Base-by-base conservation (phyloP, 2,329 filamentous ascomycete species). In the Calonectria hongkongensis region DNA sequence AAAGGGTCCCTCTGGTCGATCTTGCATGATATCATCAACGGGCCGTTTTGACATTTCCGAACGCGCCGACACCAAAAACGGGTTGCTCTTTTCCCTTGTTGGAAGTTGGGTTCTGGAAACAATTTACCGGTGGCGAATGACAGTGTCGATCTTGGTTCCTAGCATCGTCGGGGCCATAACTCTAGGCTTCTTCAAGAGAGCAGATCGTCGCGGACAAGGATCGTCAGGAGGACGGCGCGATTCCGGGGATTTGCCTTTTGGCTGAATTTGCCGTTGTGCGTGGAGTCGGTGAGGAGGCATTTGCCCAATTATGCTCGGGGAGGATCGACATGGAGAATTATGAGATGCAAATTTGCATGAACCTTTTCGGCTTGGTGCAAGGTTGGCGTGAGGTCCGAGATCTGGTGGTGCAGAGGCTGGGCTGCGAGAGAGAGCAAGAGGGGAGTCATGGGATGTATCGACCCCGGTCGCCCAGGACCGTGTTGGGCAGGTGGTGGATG, bases 141-240 rank as follows among this genome's bases (percentile, higher is more conserved):
- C 69, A 43, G 21, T 60, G 77, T 70, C 73, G 77, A 79, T 79
- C 77, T 62, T 12, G 47, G 71, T 63, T 56, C 41, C 69, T 72
- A 62, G 58, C 16, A 62, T 63, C 54, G 39, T 41, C 51, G 56
- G 60, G 47, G 69, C 47, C 66, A 71, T 50, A 33, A 48, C 54
- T 51, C 27, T 64, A 67, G 21, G 8, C 7, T 25, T 68, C n/a
- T 41, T 54, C 66, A 64, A 39, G 58, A 64, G 50, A 66, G 71
- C 45, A 62, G 77, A 77, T 78, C 72, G 27, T 28, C 70, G 28
- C 43, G 16, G 47, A 62, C 65, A 48, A 25, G 66, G 73, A 77
- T 76, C 75, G 63, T 68, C 60, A 69, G 73, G 62, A 60, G 54
- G 47, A 51, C 74, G 68, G 71, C 66, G 48, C n/a, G 45, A 66